Percentiles rank a stretch among this genome's conserved stretches.
Conservation (phyloP, 139 green algal species). For the Chlamydomonas sphaeroides region DNA sequence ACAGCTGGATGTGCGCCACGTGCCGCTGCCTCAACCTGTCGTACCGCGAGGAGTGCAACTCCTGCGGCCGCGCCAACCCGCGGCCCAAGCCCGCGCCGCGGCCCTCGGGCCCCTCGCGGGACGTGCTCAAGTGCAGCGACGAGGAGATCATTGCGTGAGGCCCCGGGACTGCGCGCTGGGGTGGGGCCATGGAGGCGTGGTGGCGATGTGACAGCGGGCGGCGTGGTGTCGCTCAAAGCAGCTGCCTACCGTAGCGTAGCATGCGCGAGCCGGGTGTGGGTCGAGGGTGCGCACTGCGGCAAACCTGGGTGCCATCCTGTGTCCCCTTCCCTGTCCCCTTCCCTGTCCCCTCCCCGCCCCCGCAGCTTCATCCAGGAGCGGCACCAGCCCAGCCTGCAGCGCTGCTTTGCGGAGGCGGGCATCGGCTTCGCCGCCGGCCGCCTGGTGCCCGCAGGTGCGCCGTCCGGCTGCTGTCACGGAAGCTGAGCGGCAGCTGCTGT, state of each 20-base stretch:
- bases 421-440: not conserved
- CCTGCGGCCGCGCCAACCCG: slow-evolving; percentile 43
- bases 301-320: too few relatives aligned
- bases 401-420: slow-evolving; percentile 12
- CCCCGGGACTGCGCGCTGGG: too few relatives aligned
- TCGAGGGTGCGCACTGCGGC: too few relatives aligned
- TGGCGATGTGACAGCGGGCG: too few relatives aligned
- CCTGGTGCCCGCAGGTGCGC: too few relatives aligned
- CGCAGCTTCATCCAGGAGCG: not conserved
- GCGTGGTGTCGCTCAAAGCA: too few relatives aligned
- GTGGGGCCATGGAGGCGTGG: too few relatives aligned
- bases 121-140: slow-evolving; percentile 26
- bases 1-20: slow-evolving; percentile 44
- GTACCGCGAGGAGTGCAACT: slow-evolving; percentile 45
- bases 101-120: not conserved
- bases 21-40: slow-evolving; percentile 42
- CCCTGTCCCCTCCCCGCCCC: not conserved
- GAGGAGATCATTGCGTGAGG: slow-evolving; percentile 22
- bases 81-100: not conserved
- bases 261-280: too few relatives aligned
- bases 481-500: too few relatives aligned
- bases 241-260: too few relatives aligned
- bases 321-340: not conserved
- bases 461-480: too few relatives aligned
- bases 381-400: not conserved